Conservation (phyloP, 2,329 filamentous ascomycete genomes). For the Scedosporium apiospermum region DNA sequence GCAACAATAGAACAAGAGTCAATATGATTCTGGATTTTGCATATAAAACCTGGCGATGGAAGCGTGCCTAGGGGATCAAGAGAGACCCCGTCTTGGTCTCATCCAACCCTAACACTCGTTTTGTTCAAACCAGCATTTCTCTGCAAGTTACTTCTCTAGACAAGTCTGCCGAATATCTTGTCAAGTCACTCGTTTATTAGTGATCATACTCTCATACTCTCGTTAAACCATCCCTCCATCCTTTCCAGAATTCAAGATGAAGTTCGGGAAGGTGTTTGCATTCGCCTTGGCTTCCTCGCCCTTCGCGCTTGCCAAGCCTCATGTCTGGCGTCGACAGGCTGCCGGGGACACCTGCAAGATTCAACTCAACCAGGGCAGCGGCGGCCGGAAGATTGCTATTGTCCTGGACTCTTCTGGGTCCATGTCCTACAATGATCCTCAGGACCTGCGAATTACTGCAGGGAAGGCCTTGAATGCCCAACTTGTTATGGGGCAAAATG, state of each 20-base stretch:
- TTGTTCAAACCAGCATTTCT: background rate
- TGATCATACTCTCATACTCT: background rate
- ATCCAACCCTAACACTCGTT: background rate
- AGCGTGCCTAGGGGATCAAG: background rate
- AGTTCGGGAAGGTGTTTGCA: background rate
- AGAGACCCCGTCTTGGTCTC: background rate
- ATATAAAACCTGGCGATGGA: background rate
- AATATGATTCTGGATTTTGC: background rate
- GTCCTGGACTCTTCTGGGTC: constrained; percentile 14
- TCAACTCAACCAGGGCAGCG: constrained; percentile 9
- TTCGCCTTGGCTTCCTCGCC: background rate
- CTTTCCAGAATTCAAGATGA: background rate
- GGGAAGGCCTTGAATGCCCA: constrained; percentile 11
- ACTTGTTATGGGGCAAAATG: constrained; percentile 10
- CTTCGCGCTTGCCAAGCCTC: background rate
- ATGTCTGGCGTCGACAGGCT: constrained; percentile 3
- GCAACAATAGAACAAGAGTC: background rate
- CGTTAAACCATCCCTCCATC: background rate
- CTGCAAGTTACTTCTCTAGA: background rate
- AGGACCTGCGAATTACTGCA: constrained; percentile 10
- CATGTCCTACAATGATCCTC: constrained; percentile 11
- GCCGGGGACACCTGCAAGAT: constrained; percentile 8
- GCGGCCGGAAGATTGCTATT: constrained; percentile 11
- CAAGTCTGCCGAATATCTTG: background rate
- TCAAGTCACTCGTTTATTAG: background rate